Conservation (phyloP, 371 early-diverging fungal genomes). For the Amoeboaphelidium occidentale region DNA sequence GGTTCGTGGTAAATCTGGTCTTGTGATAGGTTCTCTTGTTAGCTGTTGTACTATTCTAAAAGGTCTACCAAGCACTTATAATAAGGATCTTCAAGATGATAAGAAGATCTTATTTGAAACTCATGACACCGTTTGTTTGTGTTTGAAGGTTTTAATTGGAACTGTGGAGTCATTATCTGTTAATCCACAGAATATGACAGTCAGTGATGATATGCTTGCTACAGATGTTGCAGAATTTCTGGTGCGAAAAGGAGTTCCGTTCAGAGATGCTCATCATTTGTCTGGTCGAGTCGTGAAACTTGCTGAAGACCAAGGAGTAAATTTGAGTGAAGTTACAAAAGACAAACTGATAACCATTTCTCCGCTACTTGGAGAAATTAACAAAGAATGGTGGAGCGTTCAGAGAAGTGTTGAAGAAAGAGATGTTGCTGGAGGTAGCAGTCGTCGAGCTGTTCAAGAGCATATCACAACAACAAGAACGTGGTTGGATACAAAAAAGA, state of each 20-base stretch:
- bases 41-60: background rate
- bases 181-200: slow-evolving; percentile 7
- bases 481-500: too few species aligned
- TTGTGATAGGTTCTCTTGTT: slow-evolving; percentile 67
- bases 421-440: slow-evolving; percentile 67
- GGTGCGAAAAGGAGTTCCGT: slow-evolving; percentile 59
- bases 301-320: slow-evolving; percentile 53
- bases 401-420: slow-evolving; percentile 67
- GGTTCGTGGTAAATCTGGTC: slow-evolving; percentile 82
- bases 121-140: slow-evolving; percentile 56
- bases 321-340: slow-evolving; percentile 38
- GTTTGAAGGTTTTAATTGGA: slow-evolving; percentile 67
- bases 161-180: slow-evolving; percentile 63
- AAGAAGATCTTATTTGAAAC: slow-evolving; percentile 94
- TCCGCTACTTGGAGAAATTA: slow-evolving; percentile 51
- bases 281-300: slow-evolving; percentile 79
- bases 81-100: slow-evolving; percentile 95
- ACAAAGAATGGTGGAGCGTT: slow-evolving; percentile 51
- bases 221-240: slow-evolving; percentile 93
- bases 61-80: slow-evolving; percentile 85
- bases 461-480: too few species aligned
- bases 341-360: slow-evolving; percentile 33
- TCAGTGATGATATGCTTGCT: slow-evolving; percentile 62
- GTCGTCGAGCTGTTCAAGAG: slow-evolving; percentile 36
- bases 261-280: slow-evolving; percentile 93